These are phyloP conservation scores for Blastobotrys muscicola DNA, from an alignment of 805 yeast genomes.

Conservation along the genomic window DNA sequence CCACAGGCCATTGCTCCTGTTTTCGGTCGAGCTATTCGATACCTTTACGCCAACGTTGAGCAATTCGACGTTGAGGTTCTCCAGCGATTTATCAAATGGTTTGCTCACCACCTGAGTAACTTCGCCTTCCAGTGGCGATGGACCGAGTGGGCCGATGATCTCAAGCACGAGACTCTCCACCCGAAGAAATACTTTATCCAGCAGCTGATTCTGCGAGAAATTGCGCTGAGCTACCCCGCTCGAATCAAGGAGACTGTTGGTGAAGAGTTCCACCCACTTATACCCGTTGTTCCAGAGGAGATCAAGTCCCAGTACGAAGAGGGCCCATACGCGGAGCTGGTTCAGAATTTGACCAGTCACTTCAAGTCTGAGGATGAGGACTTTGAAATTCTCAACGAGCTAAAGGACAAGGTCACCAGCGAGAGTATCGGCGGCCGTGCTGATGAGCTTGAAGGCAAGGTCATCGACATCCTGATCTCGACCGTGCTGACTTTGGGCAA, in stretches of 20 bases:
- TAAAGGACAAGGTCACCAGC: conserved; percentile 18
- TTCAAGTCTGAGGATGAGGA: conserved; percentile 4
- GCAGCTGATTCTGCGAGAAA: conserved; percentile 74
- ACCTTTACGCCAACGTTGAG: conserved; percentile 58
- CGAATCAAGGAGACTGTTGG: conserved; percentile 68
- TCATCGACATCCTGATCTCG: conserved; percentile 57
- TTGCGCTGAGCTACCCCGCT: conserved; percentile 67
- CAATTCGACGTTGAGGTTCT: conserved; percentile 68
- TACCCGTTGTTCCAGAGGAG: conserved; percentile 30
- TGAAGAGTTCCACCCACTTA: conserved; percentile 40
- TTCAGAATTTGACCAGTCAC: conserved; percentile 30
- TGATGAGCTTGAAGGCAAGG: conserved; percentile 33
- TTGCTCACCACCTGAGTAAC: conserved; percentile 84
- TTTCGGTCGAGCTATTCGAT: conserved; percentile 84
- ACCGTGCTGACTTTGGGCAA: conserved; percentile 75
- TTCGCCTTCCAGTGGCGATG: conserved; percentile 97
- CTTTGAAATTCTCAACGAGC: conserved; percentile 9
- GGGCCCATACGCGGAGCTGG: conserved; percentile 30
- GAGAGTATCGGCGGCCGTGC: conserved; percentile 27
- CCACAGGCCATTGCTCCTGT: conserved; percentile 86
- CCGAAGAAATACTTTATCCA: conserved; percentile 67
- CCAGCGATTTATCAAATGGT: conserved; percentile 76
- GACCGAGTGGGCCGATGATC: conserved; percentile 73
- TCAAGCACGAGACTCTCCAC: conserved; percentile 42
- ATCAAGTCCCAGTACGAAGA: conserved; percentile 33